A percentile compares a stretch with the other conserved stretches of the same genome.
phyloP scores from a whole-genome alignment of 1,284 basidiomycete species.

The Cutaneotrichosporon arboriforme region DNA sequence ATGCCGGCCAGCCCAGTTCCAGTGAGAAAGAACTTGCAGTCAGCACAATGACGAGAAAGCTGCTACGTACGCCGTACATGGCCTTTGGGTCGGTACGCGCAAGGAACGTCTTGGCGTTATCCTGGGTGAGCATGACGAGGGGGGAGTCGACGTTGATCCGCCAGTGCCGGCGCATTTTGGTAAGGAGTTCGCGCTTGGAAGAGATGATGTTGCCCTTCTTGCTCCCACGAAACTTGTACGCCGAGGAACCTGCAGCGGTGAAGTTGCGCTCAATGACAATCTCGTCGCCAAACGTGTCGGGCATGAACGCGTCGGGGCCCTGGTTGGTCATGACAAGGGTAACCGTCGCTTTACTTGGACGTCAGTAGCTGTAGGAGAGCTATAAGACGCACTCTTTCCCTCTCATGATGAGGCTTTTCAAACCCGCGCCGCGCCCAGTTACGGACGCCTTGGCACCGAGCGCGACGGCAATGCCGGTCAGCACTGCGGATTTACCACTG shows the following conservation, averaged over 20 bases:
- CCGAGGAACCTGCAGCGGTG: constrained; percentile 64
- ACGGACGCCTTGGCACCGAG: constrained; percentile 85
- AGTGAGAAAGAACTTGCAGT: constrained; percentile 78
- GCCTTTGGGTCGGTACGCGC: constrained; percentile 74
- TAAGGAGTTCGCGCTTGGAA: constrained; percentile 77
- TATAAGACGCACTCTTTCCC: constrained; percentile 64
- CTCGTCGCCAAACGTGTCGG: constrained; percentile 71
- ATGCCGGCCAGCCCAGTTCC: constrained; percentile 90
- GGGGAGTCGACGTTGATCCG: constrained; percentile 92
- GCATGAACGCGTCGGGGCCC: constrained; percentile 81
- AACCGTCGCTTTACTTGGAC: not conserved
- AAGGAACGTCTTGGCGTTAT: constrained; percentile 77
- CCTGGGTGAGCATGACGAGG: constrained; percentile 89
- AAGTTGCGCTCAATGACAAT: constrained; percentile 83
- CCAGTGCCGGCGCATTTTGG: constrained; percentile 86
- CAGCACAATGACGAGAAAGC: not conserved
- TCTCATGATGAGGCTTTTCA: constrained; percentile 84
- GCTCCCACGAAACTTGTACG: constrained; percentile 74
- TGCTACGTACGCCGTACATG: constrained; percentile 70
- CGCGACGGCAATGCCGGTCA: constrained; percentile 88
- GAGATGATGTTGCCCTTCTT: constrained; percentile 64
- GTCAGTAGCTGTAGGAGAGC: not conserved
- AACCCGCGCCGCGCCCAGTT: constrained; percentile 79
- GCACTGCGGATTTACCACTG: constrained; percentile 84
- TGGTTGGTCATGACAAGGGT: constrained; percentile 77